Evolutionary conservation across 306 rosid species (phyloP), one percentile per base, ranked within the genome.

Genomic region (Cajanus cajan): DNA sequence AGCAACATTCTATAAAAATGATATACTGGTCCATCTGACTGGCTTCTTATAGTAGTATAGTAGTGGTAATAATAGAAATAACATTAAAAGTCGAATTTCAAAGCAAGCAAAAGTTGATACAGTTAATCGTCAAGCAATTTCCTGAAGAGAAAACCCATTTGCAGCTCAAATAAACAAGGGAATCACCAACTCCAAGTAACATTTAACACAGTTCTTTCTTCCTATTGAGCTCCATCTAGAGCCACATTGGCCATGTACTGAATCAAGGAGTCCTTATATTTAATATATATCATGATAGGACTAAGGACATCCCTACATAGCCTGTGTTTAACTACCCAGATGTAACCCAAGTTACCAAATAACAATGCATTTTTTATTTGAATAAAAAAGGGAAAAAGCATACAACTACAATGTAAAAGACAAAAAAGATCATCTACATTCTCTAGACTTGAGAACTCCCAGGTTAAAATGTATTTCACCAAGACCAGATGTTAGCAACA

Each of bases 141-240:
- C 37, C 55, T 21, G 43, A 33, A 51, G 75, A 52, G 37, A 63
- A 62, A 69, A 48, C 50, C 9, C 24, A 61, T 41, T 44, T 62
- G 40, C 40, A 63, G 50, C 50, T 63, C 18, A 57, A 43, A n/a
- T 61, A 55, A 61, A 33, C n/a, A 63, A 71, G 78, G 58, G 71
- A 45, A 21, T 65, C 48, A 47, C 54, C 69, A 59, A 6, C 48
- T 39, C 54, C 69, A 59, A 6, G 19, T 44, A 44, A 80, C 68
- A 45, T 77, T 65, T 25, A 40, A 33, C 51, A 68, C 33, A 58
- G 44, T 76, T 36, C 71, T 59, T 57, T 77, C 34, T 79, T 68
- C 52, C 31, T 21, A 58, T 28, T 71, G 37, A 79, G 57, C 24
- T 77, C 50, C 81, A 69, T 50, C 74, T 69, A 71, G 74, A 50